A percentile compares a stretch with the other conserved stretches of the same genome.
Conservation (phyloP, 1,284 basidiomycete species). For the Omphalotus olearius region DNA sequence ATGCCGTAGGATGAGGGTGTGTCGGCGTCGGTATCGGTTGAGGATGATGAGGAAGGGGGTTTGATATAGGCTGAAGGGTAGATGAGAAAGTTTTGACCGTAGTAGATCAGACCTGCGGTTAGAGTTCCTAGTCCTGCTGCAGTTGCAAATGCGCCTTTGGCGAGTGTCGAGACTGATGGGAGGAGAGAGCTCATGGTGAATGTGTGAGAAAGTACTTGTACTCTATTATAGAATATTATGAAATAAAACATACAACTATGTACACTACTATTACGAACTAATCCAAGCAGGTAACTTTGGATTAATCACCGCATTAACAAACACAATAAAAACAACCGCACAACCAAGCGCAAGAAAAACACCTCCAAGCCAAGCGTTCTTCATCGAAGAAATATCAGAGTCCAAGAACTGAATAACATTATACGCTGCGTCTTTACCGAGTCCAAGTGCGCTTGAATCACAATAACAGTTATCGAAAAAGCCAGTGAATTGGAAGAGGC, state of each 20-base stretch:
- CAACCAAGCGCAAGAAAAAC: constrained; percentile 16
- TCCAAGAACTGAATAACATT: constrained; percentile 19
- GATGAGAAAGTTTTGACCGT: constrained; percentile 84
- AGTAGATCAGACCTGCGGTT: constrained; percentile 71
- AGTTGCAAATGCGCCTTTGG: constrained; percentile 9
- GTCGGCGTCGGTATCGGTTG: constrained; percentile 6
- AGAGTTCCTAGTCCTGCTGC: constrained; percentile 8
- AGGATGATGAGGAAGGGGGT: not conserved
- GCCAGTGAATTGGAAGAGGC: not conserved
- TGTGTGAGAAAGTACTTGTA: not conserved
- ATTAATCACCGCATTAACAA: constrained; percentile 19
- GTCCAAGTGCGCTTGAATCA: not conserved
- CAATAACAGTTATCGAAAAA: constrained; percentile 4
- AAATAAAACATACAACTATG: not conserved
- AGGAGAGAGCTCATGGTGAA: constrained; percentile 6
- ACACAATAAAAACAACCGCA: constrained; percentile 15
- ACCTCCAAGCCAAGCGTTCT: constrained; percentile 19
- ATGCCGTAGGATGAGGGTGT: constrained; percentile 8
- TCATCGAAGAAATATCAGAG: constrained; percentile 13
- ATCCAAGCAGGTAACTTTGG: constrained; percentile 13
- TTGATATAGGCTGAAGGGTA: constrained; percentile 72
- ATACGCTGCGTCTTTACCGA: constrained; percentile 18
- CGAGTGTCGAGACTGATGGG: constrained; percentile 5
- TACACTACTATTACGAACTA: too few species aligned
- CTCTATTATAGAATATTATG: too few species aligned